A percentile compares a stretch with the other conserved stretches of the same genome.
Conservation (phyloP, 202 grass and related monocot species). For the Tripidium arundinaceum region DNA sequence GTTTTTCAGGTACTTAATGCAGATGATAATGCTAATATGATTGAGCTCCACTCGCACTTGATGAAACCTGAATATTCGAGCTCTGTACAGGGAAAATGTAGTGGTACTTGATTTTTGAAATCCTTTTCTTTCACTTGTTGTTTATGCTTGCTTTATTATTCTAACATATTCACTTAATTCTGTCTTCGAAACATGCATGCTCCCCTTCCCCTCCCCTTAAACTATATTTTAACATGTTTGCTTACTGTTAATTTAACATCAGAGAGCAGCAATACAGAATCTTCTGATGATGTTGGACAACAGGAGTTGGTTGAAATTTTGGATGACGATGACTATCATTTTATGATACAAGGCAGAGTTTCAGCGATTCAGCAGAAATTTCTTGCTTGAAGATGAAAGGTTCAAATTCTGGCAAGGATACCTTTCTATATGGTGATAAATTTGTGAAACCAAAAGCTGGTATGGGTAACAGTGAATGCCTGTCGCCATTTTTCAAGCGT, state of each 20-base stretch:
- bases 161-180: neutral
- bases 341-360: constrained; percentile 66
- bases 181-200: neutral
- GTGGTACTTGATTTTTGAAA: constrained; percentile 54
- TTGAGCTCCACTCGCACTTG: constrained; percentile 27
- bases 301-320: constrained; percentile 51
- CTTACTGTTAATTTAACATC: constrained; percentile 18
- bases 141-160: neutral
- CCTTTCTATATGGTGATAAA: neutral
- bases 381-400: constrained; percentile 18
- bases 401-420: constrained; percentile 20
- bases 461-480: neutral
- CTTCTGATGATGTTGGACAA: constrained; percentile 62
- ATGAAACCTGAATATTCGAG: constrained; percentile 51
- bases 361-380: constrained; percentile 40
- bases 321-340: constrained; percentile 53
- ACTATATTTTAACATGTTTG: neutral
- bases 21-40: constrained; percentile 30
- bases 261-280: constrained; percentile 76
- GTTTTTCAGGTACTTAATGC: constrained; percentile 42
- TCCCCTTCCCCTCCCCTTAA: neutral
- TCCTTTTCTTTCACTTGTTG: constrained; percentile 1
- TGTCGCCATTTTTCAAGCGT: constrained; percentile 1
- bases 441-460: constrained; percentile 16
- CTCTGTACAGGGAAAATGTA: constrained; percentile 48